Conservation (phyloP, 2,329 filamentous ascomycete genomes). For the Hyphodiscus sp. region DNA sequence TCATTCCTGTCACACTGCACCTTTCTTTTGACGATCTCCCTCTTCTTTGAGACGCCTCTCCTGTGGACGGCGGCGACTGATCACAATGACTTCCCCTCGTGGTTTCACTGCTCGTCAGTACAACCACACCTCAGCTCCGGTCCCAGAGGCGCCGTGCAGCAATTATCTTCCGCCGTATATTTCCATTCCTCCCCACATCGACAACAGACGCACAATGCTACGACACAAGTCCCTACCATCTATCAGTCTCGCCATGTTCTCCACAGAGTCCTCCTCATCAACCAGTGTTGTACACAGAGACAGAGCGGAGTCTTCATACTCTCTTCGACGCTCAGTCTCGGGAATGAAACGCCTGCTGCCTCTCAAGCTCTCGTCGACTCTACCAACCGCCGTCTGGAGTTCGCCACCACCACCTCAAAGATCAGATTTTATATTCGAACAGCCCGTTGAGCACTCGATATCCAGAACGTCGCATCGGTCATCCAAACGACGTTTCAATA, state of each 20-base stretch:
- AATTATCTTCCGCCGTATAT: slow-evolving; percentile 8
- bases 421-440: slow-evolving; percentile 3
- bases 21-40: not conserved
- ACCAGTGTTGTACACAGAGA: not conserved
- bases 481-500: not conserved
- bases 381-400: slow-evolving; percentile 8
- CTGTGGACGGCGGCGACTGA: not conserved
- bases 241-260: slow-evolving; percentile 6
- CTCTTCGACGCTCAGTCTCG: slow-evolving; percentile 17
- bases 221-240: slow-evolving; percentile 5
- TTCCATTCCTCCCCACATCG: slow-evolving; percentile 2
- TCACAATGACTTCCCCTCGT: slow-evolving; percentile 3
- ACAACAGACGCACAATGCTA: slow-evolving; percentile 2
- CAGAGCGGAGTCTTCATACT: slow-evolving; percentile 1
- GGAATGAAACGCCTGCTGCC: slow-evolving; percentile 24
- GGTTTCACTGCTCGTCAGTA: not conserved
- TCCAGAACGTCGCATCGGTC: not conserved
- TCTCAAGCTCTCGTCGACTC: slow-evolving; percentile 16
- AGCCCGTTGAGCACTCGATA: not conserved
- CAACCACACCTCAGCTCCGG: slow-evolving; percentile 1
- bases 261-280: not conserved
- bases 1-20: not conserved
- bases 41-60: slow-evolving; percentile 8
- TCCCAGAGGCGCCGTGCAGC: slow-evolving; percentile 7
- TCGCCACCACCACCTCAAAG: slow-evolving; percentile 2